These are phyloP conservation scores for Fusarium vanettenii DNA, from an alignment of 2,329 filamentous ascomycete genomes.

Conservation along the genomic window DNA sequence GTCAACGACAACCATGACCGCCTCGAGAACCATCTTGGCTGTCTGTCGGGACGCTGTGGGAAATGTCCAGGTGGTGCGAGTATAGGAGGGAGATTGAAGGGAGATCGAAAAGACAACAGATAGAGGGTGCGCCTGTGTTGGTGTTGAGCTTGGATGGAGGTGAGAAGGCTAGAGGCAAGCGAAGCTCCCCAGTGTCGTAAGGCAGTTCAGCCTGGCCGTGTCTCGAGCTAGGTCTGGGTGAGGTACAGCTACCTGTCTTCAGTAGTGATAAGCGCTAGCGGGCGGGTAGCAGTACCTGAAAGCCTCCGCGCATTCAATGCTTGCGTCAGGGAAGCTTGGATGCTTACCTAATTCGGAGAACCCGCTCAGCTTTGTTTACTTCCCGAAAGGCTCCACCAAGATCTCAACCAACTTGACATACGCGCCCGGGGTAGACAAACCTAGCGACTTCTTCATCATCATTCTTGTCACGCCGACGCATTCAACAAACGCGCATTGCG, in stretches of 20 bases:
- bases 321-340: slow-evolving; percentile 36
- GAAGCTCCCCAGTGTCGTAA: slow-evolving; percentile 53
- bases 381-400: slow-evolving; percentile 36
- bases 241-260: slow-evolving; percentile 39
- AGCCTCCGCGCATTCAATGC: slow-evolving; percentile 11
- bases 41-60: slow-evolving; percentile 38
- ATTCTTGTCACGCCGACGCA: slow-evolving; percentile 11
- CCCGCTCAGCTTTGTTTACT: slow-evolving; percentile 44
- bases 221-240: slow-evolving; percentile 30
- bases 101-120: background rate
- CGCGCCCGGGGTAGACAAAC: slow-evolving; percentile 37
- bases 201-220: slow-evolving; percentile 58
- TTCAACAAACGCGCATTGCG: slow-evolving; percentile 26
- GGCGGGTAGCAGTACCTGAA: slow-evolving; percentile 34
- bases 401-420: slow-evolving; percentile 15
- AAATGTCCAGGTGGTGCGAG: background rate
- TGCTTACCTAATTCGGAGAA: slow-evolving; percentile 42
- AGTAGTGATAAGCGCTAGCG: background rate
- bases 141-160: slow-evolving; percentile 38
- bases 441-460: slow-evolving; percentile 26
- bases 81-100: slow-evolving; percentile 5
- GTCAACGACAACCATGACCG: slow-evolving; percentile 99
- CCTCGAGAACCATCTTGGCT: slow-evolving; percentile 95
- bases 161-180: slow-evolving; percentile 43
- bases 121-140: slow-evolving; percentile 14